Conservation (phyloP, 768 basidiomycete genomes). For the Trametes cingulata region DNA sequence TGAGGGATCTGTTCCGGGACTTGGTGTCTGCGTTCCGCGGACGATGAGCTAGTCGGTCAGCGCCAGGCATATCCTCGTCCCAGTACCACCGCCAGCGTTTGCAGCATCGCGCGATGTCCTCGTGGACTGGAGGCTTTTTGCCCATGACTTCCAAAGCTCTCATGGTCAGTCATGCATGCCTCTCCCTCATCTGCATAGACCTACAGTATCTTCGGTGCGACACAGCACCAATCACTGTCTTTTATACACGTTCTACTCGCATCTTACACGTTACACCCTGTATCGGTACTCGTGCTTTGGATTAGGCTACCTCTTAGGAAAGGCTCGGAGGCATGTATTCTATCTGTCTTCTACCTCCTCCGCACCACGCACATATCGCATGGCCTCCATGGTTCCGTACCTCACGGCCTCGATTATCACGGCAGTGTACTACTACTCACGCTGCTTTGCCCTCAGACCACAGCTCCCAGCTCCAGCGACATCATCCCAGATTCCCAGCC, state of each 20-base stretch:
- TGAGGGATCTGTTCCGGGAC: conserved; percentile 33
- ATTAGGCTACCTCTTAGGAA: not conserved
- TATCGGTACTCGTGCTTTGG: not conserved
- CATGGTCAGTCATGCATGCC: too few species aligned
- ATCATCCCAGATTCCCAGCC: too few species aligned
- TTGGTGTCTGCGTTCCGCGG: conserved; percentile 28
- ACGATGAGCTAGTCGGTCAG: too few species aligned
- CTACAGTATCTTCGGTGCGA: too few species aligned
- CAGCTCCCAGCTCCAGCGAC: not conserved
- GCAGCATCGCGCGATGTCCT: too few species aligned
- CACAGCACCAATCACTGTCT: not conserved
- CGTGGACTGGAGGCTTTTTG: too few species aligned
- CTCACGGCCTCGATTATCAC: too few species aligned
- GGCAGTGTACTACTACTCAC: not conserved
- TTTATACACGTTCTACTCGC: not conserved
- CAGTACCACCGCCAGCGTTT: too few species aligned
- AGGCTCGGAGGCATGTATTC: not conserved
- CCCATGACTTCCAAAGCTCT: too few species aligned
- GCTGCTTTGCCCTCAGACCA: conserved; percentile 2
- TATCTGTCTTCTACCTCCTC: not conserved
- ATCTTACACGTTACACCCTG: not conserved
- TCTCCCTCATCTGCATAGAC: too few species aligned
- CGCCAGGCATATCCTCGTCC: too few species aligned
- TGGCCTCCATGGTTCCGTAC: not conserved
- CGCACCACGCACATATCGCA: conserved; percentile 1